Base-by-base conservation (phyloP, 805 yeast genomes). In the Candida arabinofermentans region DNA sequence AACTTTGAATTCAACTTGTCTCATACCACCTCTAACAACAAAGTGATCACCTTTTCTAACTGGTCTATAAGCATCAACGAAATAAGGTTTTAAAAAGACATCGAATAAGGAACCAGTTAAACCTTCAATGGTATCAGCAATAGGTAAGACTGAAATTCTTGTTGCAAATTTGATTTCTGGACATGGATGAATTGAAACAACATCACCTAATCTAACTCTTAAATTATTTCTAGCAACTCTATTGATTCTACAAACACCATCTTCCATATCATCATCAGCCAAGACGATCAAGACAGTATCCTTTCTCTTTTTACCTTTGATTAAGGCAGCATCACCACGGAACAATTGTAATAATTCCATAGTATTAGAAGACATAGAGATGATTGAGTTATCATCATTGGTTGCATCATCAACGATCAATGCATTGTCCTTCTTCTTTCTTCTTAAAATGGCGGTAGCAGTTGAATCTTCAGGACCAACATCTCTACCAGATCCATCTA, bases 21-120 rank as follows among this genome's bases (percentile, higher is more conserved):
- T 83, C 99, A 93, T 93, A 64, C 97, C 96, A 60, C 99, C 99
- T 65, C 99, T 81, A 21, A 88, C 98, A 36, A 91, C 81, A 68
- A 93, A 93, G 57, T 86, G 86, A 62, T 93, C 99, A 51, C 97
- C 97, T 64, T 90, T 91, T 69, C 97, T 85, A 30, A 93, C 96
- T 4, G 99, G 99, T 69, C 99, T 83, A 70, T 93, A 93, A 43
- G 99, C 97, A 70, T 93, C 99, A 34, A 93, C 97, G 63, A 93
- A 93, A 71, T 93, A 93, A 31, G 99, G 99, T 71, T 93, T 93
- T 64, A 93, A 77, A 71, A 84, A 93, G 19, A 90, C 96, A 59
- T 93, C 99, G 55, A 93, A 93, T 54, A 93, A 72, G 8, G 96
- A 88, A 49, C 99, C 99, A 13, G 97, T 93, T 46, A 93, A 75